Base-by-base conservation (phyloP, 2,329 filamentous ascomycete species). In the Cytospora piceae region DNA sequence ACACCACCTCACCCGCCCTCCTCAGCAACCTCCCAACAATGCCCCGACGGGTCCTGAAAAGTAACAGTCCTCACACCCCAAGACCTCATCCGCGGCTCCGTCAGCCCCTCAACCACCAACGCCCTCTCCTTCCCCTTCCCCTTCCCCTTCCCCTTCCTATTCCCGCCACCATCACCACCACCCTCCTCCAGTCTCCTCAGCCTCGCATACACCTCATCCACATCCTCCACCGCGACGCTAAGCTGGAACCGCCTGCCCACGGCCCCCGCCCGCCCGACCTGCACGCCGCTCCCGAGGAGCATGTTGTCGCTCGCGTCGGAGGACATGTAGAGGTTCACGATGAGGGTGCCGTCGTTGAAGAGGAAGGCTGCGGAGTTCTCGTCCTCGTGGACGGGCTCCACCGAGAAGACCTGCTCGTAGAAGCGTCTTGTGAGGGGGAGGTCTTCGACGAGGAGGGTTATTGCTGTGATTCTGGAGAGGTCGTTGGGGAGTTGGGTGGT, bases 401-500 rank as follows among this genome's bases (percentile, higher is more conserved):
- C 12, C 2, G 42, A 24, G 24, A 67, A 58, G 27, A 54, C 57
- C 27, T 2, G 52, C n/a, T 56, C 46, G 57, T 67, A 64, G 53
- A 67, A 67, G 34, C 22, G 17, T 8, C 17, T 39, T 9, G 53
- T 22, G 52, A 15, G 24, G 14, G 34, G 7, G 17, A 67, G 56
- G 56, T 67, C 61, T 2, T 58, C 61, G 12, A 63, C 63, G 6
- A 57, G 61, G 42, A 67, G 61, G 3, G 61, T 61, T 27, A 67
- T 49, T 24, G 29, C 14, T 9, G 58, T 22, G 27, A 39, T 11
- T n/a, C 17, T 20, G 42, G 58, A 22, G 12, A 60, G 22, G 4
- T 27, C 20, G 15, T 27, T 32, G n/a, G 1, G 20, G 53, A 8
- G 17, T 7, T 22, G 31, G 20, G 8, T 1, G 4, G 5, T 9